Percentiles rank a stretch among this genome's conserved stretches.
Conservation (phyloP, 345 rosid genomes). For the Erysimum cheiranthoides region DNA sequence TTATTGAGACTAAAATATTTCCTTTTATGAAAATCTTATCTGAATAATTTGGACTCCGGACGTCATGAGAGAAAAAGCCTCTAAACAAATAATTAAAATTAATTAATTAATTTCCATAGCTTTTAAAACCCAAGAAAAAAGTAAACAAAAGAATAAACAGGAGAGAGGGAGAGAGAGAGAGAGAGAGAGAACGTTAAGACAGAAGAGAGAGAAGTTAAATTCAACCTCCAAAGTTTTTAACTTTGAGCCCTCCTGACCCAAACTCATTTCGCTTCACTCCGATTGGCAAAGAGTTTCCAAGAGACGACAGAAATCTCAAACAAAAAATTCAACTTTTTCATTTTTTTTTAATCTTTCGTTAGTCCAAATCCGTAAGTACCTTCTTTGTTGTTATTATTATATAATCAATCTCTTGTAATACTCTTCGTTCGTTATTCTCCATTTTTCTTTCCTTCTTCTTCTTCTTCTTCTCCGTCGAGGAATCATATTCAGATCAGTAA, state of each 20-base stretch:
- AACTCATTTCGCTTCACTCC: constrained; percentile 50
- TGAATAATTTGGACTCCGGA: constrained; percentile 13
- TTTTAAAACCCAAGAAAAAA: neutral
- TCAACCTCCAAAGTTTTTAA: constrained; percentile 49
- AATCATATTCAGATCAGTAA: constrained; percentile 47
- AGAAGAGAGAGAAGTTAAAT: constrained; percentile 40
- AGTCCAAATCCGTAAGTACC: constrained; percentile 73
- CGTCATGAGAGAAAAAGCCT: constrained; percentile 9
- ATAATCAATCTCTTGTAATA: constrained; percentile 13
- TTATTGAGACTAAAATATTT: neutral
- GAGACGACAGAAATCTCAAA: constrained; percentile 54
- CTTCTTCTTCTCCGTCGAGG: constrained; percentile 10
- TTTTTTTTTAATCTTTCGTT: too few species aligned
- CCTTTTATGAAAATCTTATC: constrained; percentile 21
- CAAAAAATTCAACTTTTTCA: too few species aligned
- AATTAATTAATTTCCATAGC: neutral
- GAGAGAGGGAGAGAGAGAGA: constrained; percentile 47
- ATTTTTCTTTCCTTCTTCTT: neutral
- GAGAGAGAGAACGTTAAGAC: constrained; percentile 39
- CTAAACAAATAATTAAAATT: neutral
- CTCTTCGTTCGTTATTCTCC: constrained; percentile 26
- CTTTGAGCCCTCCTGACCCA: constrained; percentile 19
- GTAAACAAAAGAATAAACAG: constrained; percentile 15
- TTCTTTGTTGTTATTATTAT: constrained; percentile 29
- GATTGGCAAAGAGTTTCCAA: constrained; percentile 67